These are phyloP conservation scores for Lachnellula willkommii DNA, from an alignment of 2,329 filamentous ascomycete species.

Conservation along the genomic window DNA sequence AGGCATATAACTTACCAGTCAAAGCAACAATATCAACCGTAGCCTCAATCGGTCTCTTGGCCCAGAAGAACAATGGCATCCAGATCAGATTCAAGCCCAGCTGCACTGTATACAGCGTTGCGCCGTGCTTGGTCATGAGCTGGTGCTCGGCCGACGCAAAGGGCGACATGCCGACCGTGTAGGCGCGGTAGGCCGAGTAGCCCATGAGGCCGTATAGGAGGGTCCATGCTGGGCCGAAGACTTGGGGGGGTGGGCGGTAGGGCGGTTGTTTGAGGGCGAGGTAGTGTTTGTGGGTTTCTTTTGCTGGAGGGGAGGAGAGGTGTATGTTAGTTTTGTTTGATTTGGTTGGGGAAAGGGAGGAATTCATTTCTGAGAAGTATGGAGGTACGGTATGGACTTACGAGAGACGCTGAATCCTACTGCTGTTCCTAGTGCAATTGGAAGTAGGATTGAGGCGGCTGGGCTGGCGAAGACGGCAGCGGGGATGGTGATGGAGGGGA, in stretches of 20 bases:
- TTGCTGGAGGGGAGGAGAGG: slow-evolving; percentile 36
- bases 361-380: background rate
- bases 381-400: slow-evolving; percentile 39
- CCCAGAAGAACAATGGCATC: slow-evolving; percentile 90
- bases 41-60: slow-evolving; percentile 67
- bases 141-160: slow-evolving; percentile 20
- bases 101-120: slow-evolving; percentile 80
- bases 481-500: slow-evolving; percentile 73
- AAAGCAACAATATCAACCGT: slow-evolving; percentile 70
- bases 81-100: slow-evolving; percentile 79
- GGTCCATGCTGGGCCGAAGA: slow-evolving; percentile 64
- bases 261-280: slow-evolving; percentile 62
- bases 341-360: background rate
- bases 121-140: slow-evolving; percentile 54
- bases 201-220: slow-evolving; percentile 74
- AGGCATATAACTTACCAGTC: slow-evolving; percentile 40
- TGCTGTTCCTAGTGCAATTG: slow-evolving; percentile 66
- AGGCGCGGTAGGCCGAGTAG: slow-evolving; percentile 78
- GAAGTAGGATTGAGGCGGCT: slow-evolving; percentile 69
- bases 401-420: slow-evolving; percentile 65
- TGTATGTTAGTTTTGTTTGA: slow-evolving; percentile 1
- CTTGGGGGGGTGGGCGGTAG: slow-evolving; percentile 52
- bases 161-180: slow-evolving; percentile 56
- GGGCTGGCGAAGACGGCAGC: slow-evolving; percentile 65
- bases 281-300: slow-evolving; percentile 58